Percentiles rank a stretch among this genome's conserved stretches.
These are phyloP conservation scores for Bruguiera sexangula DNA, from an alignment of 345 rosid genomes.

Conservation along the genomic window DNA sequence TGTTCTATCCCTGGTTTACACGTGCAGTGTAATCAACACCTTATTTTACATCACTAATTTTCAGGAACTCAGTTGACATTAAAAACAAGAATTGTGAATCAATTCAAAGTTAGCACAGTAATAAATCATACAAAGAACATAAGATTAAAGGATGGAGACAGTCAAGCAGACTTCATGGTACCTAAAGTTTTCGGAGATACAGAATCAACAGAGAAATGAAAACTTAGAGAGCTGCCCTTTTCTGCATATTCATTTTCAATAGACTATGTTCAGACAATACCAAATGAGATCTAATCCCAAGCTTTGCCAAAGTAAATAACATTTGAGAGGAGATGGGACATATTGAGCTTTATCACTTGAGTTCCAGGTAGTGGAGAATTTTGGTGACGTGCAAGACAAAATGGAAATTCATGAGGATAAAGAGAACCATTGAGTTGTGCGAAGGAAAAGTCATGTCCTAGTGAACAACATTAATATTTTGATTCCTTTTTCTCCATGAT, in stretches of 20 bases:
- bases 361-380: neutral
- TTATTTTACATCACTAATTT: neutral
- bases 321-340: conserved; percentile 1
- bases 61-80: neutral
- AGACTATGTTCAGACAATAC: neutral
- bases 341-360: neutral
- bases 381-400: neutral
- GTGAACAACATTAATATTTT: neutral
- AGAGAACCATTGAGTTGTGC: neutral
- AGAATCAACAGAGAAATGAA: neutral
- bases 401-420: neutral
- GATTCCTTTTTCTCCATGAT: neutral
- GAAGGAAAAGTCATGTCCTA: neutral
- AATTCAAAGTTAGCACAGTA: neutral
- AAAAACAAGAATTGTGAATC: neutral
- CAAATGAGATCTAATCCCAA: neutral
- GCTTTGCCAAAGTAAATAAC: neutral
- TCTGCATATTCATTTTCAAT: neutral
- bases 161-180: conserved; percentile 1
- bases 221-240: neutral
- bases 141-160: neutral
- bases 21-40: neutral
- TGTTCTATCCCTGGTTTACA: neutral
- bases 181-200: neutral
- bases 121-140: neutral